These are phyloP conservation scores for fission yeast (Schizosaccharomyces pombe) DNA, from an alignment of 805 yeast genomes.

Conservation along the genomic window DNA sequence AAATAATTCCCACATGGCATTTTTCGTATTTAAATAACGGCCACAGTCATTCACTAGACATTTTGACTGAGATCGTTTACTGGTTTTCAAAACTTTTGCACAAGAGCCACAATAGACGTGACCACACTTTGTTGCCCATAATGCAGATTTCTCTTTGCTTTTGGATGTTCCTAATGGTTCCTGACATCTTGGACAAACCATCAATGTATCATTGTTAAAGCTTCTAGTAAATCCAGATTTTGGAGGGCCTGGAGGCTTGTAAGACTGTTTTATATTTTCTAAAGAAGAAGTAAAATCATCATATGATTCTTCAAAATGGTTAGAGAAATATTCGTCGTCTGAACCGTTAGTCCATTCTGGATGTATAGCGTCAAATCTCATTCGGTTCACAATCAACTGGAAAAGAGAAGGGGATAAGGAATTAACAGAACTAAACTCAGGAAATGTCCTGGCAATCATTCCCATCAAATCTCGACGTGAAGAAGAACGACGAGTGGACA, in stretches of 20 bases:
- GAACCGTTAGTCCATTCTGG: not conserved
- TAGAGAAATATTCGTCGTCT: not conserved
- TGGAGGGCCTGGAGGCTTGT: not conserved
- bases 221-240: not conserved
- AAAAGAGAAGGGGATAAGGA: not conserved
- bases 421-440: not conserved
- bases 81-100: not conserved
- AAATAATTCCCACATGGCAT: not conserved
- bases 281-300: not conserved
- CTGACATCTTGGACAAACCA: not conserved
- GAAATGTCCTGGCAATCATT: not conserved
- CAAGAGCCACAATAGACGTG: slow-evolving; percentile 4
- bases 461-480: not conserved
- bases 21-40: not conserved
- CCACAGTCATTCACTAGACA: not conserved
- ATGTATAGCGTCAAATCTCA: not conserved
- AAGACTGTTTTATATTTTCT: not conserved
- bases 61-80: not conserved
- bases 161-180: not conserved
- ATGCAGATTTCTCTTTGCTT: not conserved
- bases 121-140: slow-evolving; percentile 3
- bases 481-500: not conserved
- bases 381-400: not conserved
- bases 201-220: not conserved
- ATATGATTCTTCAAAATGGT: not conserved